Evolutionary conservation across 306 rosid genomes (phyloP), one percentile per base, ranked within the genome.

Genomic region (Quercus glauca): DNA sequence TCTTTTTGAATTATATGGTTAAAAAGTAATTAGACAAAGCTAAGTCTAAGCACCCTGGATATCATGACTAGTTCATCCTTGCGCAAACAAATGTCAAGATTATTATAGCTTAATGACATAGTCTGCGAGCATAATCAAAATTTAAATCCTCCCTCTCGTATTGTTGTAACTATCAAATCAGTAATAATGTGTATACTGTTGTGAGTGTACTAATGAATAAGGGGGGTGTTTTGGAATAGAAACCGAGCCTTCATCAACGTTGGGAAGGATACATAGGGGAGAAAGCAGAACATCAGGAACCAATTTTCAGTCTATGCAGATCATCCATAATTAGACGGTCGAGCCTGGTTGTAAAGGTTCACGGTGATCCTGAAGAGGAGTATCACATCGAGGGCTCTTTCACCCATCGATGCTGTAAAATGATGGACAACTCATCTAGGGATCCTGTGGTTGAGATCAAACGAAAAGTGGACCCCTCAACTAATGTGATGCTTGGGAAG

Each of bases 251-350:
- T 70, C 81, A 64, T 73, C 81, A 75, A 51, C 78, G 81, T 5
- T 80, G 84, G 87, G 87, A 84, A 65, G 84, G 76, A 41, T 84
- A 63, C 31, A 10, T 51, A 0, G 82, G 82, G 15, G 79, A 80
- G 76, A 80, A 72, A 55, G 69, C 56, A 41, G 81, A 57, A n/a
- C 60, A 55, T 19, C 72, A 64, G 1, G 55, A 18, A 45, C 80
- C 87, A 6, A n/a, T 75, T 37, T 79, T 79, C 14, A 41, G 58
- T 49, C 21, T 73, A 41, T 55, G 52, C 29, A 80, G 76, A 65
- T 80, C 79, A 11, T 84, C 77, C 4, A 73, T 80, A 12, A 80
- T 80, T 55, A 70, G 84, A 80, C 77, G 84, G 70, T 84, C 87
- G 6, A 69, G 63, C 55, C 45, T 84, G 29, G 6, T 60, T 58